Evolutionary conservation across 352 stramenopile genomes (phyloP).

Genomic region (Phytopythium kandeliae): DNA sequence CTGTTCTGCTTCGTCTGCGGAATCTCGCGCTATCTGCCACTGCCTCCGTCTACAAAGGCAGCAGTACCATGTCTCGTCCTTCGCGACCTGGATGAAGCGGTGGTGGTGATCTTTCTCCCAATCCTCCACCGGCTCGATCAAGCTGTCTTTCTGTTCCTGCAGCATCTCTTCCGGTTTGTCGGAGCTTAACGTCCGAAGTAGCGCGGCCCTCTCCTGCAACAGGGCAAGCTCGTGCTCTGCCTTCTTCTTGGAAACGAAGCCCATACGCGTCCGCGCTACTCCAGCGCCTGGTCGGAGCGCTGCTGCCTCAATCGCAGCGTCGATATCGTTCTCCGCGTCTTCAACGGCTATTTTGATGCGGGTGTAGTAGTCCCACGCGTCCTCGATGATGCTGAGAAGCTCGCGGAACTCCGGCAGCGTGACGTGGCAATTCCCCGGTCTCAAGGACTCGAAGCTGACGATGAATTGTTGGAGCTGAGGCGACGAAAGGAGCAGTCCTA

Average conservation of each 20-base stretch:
- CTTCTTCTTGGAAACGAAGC: conserved; percentile 54
- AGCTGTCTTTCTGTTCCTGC: conserved; percentile 9
- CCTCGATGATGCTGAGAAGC: conserved; percentile 53
- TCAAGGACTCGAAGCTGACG: conserved; percentile 40
- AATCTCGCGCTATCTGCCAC: conserved; percentile 44
- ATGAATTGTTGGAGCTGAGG: conserved; percentile 53
- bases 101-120: conserved; percentile 74
- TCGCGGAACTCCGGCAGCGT: conserved; percentile 36
- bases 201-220: conserved; percentile 30
- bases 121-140: conserved; percentile 35
- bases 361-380: conserved; percentile 38
- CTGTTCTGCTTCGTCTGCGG: conserved; percentile 45
- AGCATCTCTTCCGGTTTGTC: conserved; percentile 15
- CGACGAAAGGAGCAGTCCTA: conserved; percentile 33
- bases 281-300: conserved; percentile 9
- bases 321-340: conserved; percentile 59
- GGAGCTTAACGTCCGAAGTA: conserved; percentile 21
- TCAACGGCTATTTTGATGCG: conserved; percentile 38
- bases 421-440: conserved; percentile 18
- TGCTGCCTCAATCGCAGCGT: conserved; percentile 22
- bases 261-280: conserved; percentile 24
- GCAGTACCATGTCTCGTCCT: conserved; percentile 34
- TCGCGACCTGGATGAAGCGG: conserved; percentile 36
- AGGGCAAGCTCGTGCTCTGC: conserved; percentile 39
- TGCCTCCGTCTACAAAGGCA: conserved; percentile 57